A percentile compares a stretch with the other conserved stretches of the same genome.
phyloP scores from a whole-genome alignment of 306 rosid genomes.

The Bauhinia variegata region DNA sequence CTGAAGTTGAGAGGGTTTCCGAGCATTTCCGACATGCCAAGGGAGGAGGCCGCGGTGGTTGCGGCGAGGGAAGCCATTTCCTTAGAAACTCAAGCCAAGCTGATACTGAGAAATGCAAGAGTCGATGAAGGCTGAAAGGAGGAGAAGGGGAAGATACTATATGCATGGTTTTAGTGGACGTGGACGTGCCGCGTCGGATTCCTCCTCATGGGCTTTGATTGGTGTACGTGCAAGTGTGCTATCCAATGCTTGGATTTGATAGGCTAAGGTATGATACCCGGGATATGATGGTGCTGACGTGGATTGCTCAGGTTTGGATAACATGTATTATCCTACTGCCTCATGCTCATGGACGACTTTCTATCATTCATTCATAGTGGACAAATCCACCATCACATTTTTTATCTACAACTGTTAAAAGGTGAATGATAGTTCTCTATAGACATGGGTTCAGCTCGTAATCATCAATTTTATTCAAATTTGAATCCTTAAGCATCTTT shows the following conservation, averaged over 20 bases:
- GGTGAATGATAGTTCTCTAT: too few relatives aligned
- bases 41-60: constrained; percentile 68
- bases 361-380: constrained; percentile 19
- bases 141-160: constrained; percentile 43
- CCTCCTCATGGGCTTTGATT: constrained; percentile 47
- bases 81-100: constrained; percentile 31
- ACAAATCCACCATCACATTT: not conserved
- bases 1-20: constrained; percentile 74
- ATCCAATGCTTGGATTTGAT: constrained; percentile 73
- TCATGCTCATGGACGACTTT: not conserved
- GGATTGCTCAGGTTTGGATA: constrained; percentile 60
- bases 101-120: not conserved
- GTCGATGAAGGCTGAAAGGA: constrained; percentile 19
- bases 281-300: constrained; percentile 63
- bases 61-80: constrained; percentile 81
- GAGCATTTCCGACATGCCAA: constrained; percentile 90
- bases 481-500: too few relatives aligned
- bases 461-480: too few relatives aligned
- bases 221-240: constrained; percentile 49
- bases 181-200: constrained; percentile 74
- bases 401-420: too few relatives aligned
- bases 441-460: too few relatives aligned
- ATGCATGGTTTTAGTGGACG: constrained; percentile 76
- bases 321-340: constrained; percentile 55
- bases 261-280: constrained; percentile 51